Conservation (phyloP, 306 rosid genomes). For the Rosa chinensis region DNA sequence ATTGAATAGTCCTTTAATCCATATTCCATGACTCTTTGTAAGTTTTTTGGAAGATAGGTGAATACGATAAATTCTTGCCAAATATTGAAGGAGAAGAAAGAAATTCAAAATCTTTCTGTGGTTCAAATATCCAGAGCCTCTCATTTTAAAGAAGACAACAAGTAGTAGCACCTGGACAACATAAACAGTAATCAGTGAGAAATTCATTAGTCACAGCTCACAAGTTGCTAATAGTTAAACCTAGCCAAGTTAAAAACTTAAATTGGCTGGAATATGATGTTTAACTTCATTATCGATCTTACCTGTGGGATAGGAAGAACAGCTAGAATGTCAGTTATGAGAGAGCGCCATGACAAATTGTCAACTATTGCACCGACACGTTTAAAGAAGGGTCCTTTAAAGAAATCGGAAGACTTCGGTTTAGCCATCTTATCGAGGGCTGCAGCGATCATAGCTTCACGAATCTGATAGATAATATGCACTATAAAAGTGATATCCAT, state of each 20-base stretch:
- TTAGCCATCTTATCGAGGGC: background rate
- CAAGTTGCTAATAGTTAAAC: background rate
- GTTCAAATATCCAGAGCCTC: conserved; percentile 23
- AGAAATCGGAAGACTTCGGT: background rate
- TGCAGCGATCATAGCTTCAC: background rate
- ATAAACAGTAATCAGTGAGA: background rate
- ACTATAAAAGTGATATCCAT: conserved; percentile 4
- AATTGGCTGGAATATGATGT: background rate
- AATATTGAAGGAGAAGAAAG: conserved; percentile 34
- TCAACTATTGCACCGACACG: background rate
- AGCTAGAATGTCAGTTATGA: conserved; percentile 31
- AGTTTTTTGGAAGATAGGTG: conserved; percentile 22
- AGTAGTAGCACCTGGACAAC: conserved; percentile 26
- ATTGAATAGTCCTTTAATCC: conserved; percentile 29
- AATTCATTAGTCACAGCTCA: background rate
- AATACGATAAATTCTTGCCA: conserved; percentile 28
- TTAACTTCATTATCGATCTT: background rate
- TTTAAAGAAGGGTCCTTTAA: background rate
- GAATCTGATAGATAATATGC: conserved; percentile 8
- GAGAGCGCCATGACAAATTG: conserved; percentile 4
- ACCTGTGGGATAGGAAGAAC: conserved; percentile 48
- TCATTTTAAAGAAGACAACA: conserved; percentile 16
- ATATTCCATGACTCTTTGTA: conserved; percentile 14
- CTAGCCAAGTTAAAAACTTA: background rate
- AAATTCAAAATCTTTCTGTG: conserved; percentile 18